A percentile compares a stretch with the other conserved stretches of the same genome.
These are phyloP conservation scores for Tripterygium wilfordii DNA, from an alignment of 177 flowering plant species.

Conservation along the genomic window DNA sequence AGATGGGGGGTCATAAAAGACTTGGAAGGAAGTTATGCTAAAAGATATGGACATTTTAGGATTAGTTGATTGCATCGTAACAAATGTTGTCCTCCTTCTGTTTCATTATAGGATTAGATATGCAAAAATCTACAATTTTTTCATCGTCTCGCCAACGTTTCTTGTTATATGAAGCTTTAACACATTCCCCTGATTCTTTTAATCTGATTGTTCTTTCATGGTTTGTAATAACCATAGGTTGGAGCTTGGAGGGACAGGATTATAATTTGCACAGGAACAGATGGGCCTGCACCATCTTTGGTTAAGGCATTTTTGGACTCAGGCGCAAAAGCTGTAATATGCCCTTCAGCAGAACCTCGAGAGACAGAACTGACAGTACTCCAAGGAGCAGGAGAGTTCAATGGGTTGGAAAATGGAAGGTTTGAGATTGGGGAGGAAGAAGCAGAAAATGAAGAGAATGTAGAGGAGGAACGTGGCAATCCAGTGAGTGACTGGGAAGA, in stretches of 20 bases:
- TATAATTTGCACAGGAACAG: constrained; percentile 74
- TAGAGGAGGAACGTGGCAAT: constrained; percentile 51
- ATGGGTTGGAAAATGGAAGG: constrained; percentile 58
- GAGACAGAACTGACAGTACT: constrained; percentile 36
- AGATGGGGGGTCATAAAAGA: too few species aligned
- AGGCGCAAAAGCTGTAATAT: constrained; percentile 92
- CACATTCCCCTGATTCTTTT: too few species aligned
- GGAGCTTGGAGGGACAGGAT: constrained; percentile 99
- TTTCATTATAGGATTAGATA: too few species aligned
- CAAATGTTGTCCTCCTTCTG: too few species aligned
- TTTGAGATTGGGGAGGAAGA: constrained; percentile 97
- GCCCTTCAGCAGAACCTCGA: constrained; percentile 65
- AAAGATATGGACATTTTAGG: too few species aligned
- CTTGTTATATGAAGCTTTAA: too few species aligned
- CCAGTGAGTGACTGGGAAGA: constrained; percentile 98
- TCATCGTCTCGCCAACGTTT: too few species aligned
- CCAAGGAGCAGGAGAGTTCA: constrained; percentile 49
- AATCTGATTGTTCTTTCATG: constrained; percentile 1
- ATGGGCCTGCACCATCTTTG: constrained; percentile 56
- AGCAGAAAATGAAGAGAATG: constrained; percentile 80
- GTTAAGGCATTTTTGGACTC: constrained; percentile 82
- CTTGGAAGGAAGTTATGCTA: too few species aligned
- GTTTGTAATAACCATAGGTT: constrained; percentile 34
- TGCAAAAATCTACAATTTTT: too few species aligned
- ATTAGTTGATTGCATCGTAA: too few species aligned